phyloP scores from a whole-genome alignment of 139 green algal genomes.

The Penium margaritaceum region DNA sequence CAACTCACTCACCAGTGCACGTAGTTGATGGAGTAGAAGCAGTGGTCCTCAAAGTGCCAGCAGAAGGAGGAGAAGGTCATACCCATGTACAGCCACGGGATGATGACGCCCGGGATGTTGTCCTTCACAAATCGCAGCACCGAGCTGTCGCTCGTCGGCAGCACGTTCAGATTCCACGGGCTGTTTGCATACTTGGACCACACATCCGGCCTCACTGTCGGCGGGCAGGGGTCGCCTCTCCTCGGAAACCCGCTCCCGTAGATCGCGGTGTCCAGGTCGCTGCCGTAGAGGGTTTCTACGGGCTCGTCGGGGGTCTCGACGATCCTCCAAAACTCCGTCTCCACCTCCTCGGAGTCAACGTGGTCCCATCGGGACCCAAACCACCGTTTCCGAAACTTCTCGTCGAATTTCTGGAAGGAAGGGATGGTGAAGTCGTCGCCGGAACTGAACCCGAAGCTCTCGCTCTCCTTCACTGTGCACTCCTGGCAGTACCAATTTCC shows the following conservation, averaged over 20 bases:
- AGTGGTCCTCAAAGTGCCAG: slow-evolving; percentile 84
- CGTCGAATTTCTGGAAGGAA: slow-evolving; percentile 57
- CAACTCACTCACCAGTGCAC: slow-evolving; percentile 71
- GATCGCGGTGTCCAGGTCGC: slow-evolving; percentile 65
- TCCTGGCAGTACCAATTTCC: slow-evolving; percentile 52
- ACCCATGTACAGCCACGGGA: slow-evolving; percentile 82
- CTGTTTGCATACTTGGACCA: slow-evolving; percentile 22
- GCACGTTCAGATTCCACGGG: slow-evolving; percentile 74
- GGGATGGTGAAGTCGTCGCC: slow-evolving; percentile 61
- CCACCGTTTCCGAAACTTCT: slow-evolving; percentile 56
- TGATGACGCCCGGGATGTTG: slow-evolving; percentile 64
- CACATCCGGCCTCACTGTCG: neutral
- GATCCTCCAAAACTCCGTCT: slow-evolving; percentile 85
- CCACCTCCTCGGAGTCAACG: slow-evolving; percentile 56
- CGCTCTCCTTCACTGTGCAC: slow-evolving; percentile 5
- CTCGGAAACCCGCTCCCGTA: slow-evolving; percentile 35
- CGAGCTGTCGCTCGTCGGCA: slow-evolving; percentile 48
- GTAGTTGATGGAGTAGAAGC: slow-evolving; percentile 89
- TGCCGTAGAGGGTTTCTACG: slow-evolving; percentile 70
- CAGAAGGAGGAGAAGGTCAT: slow-evolving; percentile 76
- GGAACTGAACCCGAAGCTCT: slow-evolving; percentile 23
- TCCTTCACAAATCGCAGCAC: slow-evolving; percentile 65
- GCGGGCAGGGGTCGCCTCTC: slow-evolving; percentile 9
- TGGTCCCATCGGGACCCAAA: neutral
- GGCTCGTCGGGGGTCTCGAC: slow-evolving; percentile 70